Percentiles rank a stretch among this genome's conserved stretches.
phyloP scores from a whole-genome alignment of 2,329 filamentous ascomycete genomes.

The Cladosporium sp. region DNA sequence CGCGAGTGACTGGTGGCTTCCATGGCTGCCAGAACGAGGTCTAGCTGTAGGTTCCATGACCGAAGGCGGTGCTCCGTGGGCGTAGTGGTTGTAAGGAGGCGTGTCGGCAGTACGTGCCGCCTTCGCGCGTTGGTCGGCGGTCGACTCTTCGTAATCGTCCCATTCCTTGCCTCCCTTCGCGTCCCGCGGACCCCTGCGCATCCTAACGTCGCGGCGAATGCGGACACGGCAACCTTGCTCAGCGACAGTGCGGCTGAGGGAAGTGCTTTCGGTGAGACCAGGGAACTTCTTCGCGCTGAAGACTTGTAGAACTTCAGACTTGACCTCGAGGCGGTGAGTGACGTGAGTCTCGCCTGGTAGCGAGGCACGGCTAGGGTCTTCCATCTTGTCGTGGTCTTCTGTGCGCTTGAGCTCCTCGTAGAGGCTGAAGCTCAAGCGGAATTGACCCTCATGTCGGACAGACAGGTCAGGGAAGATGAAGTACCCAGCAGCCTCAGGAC shows the following conservation, averaged over 20 bases:
- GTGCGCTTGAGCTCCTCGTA: slow-evolving; percentile 91
- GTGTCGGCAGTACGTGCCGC: slow-evolving; percentile 34
- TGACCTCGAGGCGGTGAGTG: slow-evolving; percentile 85
- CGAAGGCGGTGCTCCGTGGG: slow-evolving; percentile 21
- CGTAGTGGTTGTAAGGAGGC: slow-evolving; percentile 24
- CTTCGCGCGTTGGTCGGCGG: slow-evolving; percentile 48
- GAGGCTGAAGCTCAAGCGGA: slow-evolving; percentile 85
- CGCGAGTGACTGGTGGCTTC: slow-evolving; percentile 35
- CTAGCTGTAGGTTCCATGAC: slow-evolving; percentile 35
- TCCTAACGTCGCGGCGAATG: slow-evolving; percentile 89
- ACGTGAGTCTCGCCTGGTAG: slow-evolving; percentile 60
- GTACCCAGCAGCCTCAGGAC: slow-evolving; percentile 77
- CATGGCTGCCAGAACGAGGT: slow-evolving; percentile 42
- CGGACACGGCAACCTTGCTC: slow-evolving; percentile 96
- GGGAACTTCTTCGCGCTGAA: slow-evolving; percentile 99
- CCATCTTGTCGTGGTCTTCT: slow-evolving; percentile 68
- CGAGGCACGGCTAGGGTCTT: slow-evolving; percentile 37
- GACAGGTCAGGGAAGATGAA: slow-evolving; percentile 98
- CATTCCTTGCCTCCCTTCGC: slow-evolving; percentile 59
- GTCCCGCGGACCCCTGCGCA: slow-evolving; percentile 77
- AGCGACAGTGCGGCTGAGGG: slow-evolving; percentile 83
- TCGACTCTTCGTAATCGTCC: slow-evolving; percentile 64
- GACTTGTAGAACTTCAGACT: slow-evolving; percentile 82
- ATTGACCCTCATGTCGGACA: slow-evolving; percentile 91
- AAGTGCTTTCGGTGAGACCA: slow-evolving; percentile 84